Conservation (phyloP, 148 eudicot species). For the Polygonum aviculare region DNA sequence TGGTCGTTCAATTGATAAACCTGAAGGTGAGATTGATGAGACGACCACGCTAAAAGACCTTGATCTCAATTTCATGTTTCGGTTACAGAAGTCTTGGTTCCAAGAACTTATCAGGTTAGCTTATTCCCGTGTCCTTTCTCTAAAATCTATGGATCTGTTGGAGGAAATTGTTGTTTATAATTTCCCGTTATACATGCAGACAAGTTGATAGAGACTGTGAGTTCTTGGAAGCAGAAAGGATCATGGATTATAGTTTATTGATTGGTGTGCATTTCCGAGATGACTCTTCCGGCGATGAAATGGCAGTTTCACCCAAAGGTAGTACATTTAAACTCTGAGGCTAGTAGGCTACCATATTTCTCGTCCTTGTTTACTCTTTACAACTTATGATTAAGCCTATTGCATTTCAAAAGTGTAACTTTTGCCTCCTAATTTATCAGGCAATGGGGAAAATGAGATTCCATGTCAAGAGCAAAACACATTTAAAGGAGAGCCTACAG, state of each 20-base stretch:
- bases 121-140: constrained; percentile 1
- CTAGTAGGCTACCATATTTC: neutral
- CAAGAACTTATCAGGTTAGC: constrained; percentile 85
- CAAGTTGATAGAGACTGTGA: constrained; percentile 43
- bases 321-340: neutral
- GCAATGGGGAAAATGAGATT: constrained; percentile 11
- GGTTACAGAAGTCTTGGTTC: constrained; percentile 71
- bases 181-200: constrained; percentile 10
- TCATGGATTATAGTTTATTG: constrained; percentile 41
- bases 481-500: constrained; percentile 17
- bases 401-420: neutral
- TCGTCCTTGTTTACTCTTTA: neutral
- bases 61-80: constrained; percentile 82
- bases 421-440: neutral
- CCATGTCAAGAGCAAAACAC: constrained; percentile 18
- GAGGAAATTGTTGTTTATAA: neutral
- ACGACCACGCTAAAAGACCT: constrained; percentile 95
- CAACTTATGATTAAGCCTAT: neutral
- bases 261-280: constrained; percentile 42
- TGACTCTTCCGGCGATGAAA: constrained; percentile 22
- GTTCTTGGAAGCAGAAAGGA: constrained; percentile 38
- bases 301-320: constrained; percentile 27
- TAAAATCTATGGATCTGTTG: neutral
- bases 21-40: constrained; percentile 90
- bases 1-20: constrained; percentile 78